These are phyloP conservation scores for Cicer bijugum DNA, from an alignment of 306 rosid species.

Conservation along the genomic window DNA sequence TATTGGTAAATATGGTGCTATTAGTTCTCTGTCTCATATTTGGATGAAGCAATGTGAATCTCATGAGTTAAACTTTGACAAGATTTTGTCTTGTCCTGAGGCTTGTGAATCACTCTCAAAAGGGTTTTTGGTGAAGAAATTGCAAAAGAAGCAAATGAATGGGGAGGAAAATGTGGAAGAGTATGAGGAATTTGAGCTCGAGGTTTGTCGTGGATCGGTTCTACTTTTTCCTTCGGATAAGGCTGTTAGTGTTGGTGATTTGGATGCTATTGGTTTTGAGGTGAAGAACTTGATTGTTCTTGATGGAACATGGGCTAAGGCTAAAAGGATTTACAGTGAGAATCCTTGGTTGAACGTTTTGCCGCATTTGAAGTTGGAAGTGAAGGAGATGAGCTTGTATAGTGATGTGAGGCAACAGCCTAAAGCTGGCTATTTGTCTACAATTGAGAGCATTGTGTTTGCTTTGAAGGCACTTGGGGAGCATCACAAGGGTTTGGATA, in stretches of 20 bases:
- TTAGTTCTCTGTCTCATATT: conserved; percentile 57
- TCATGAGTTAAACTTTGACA: conserved; percentile 44
- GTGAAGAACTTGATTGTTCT: conserved; percentile 75
- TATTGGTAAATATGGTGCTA: conserved; percentile 65
- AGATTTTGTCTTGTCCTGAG: conserved; percentile 49
- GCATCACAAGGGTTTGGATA: conserved; percentile 62
- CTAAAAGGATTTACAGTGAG: conserved; percentile 76
- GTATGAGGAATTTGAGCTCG: conserved; percentile 66
- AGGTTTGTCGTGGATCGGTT: conserved; percentile 67
- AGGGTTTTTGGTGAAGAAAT: conserved; percentile 72
- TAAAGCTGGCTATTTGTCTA: conserved; percentile 75
- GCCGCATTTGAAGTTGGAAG: conserved; percentile 81
- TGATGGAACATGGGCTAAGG: conserved; percentile 97
- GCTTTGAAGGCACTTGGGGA: conserved; percentile 68
- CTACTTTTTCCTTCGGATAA: conserved; percentile 76
- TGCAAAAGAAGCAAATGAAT: conserved; percentile 49
- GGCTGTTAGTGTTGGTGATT: conserved; percentile 52
- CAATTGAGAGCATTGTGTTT: conserved; percentile 84
- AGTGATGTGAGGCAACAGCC: conserved; percentile 84
- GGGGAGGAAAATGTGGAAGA: conserved; percentile 53
- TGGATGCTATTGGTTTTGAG: conserved; percentile 50
- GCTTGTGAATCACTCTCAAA: conserved; percentile 65
- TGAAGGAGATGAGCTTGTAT: conserved; percentile 67
- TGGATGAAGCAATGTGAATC: conserved; percentile 53
- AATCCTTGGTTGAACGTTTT: conserved; percentile 80